Evolutionary conservation across 73 alveolate species (phyloP).

Genomic region (Symbiodinium pilosum): DNA sequence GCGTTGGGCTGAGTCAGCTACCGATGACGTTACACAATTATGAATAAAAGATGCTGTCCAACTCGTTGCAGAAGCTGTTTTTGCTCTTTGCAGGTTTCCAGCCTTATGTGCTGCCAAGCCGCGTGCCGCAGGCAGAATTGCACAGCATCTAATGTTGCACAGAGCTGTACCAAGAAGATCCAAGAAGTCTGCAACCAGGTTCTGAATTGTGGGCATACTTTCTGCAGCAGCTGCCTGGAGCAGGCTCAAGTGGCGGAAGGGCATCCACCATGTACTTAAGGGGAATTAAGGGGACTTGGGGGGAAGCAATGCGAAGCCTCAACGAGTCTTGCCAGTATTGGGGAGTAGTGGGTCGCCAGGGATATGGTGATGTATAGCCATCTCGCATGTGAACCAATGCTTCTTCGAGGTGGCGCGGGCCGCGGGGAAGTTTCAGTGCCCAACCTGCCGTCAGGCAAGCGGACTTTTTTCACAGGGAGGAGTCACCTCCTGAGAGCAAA

Average conservation of each 20-base stretch:
- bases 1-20: neutral
- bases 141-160: neutral
- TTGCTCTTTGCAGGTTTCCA: neutral
- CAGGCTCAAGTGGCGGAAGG: neutral
- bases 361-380: too few species aligned
- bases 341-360: too few species aligned
- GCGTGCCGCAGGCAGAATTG: neutral
- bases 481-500: too few species aligned
- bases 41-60: neutral
- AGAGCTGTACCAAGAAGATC: too few species aligned
- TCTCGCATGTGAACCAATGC: too few species aligned
- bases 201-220: conserved; percentile 6
- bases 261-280: too few species aligned
- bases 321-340: neutral
- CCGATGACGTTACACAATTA: too few species aligned
- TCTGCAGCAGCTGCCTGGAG: conserved; percentile 20
- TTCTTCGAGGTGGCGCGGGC: neutral
- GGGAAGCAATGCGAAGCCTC: neutral
- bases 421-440: neutral
- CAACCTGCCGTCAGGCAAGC: neutral
- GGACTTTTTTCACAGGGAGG: neutral
- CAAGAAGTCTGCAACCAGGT: neutral
- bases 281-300: neutral
- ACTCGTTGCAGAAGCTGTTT: neutral
- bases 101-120: neutral